Evolutionary conservation across 140 eudicot species (phyloP).

Genomic region (Ambrosia hybrid): DNA sequence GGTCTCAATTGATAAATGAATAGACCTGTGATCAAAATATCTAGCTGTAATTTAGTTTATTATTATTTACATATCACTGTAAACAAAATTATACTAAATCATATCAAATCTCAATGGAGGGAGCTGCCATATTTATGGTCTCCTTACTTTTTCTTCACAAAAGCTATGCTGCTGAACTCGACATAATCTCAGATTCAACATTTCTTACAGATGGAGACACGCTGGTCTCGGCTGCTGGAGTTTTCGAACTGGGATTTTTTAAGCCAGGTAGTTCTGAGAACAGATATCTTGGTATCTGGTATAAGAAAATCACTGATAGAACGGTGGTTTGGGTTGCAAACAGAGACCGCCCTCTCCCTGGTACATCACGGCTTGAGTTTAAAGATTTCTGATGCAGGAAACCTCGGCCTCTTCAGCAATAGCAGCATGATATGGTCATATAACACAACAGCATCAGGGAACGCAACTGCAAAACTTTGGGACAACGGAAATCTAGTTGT

Average conservation of each 20-base stretch:
- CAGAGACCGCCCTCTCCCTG: slow-evolving; percentile 23
- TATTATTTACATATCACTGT: too few relatives aligned
- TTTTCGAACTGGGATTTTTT: slow-evolving; percentile 41
- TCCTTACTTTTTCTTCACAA: neutral
- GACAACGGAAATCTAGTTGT: slow-evolving; percentile 36
- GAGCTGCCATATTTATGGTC: slow-evolving; percentile 10
- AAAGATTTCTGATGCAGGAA: slow-evolving; percentile 25
- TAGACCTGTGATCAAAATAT: too few relatives aligned
- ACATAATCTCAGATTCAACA: slow-evolving; percentile 20
- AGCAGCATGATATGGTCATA: slow-evolving; percentile 22
- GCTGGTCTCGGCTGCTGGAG: slow-evolving; percentile 26
- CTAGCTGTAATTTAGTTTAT: too few relatives aligned
- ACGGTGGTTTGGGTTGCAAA: slow-evolving; percentile 43
- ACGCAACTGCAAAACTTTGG: slow-evolving; percentile 25
- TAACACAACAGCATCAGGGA: slow-evolving; percentile 14
- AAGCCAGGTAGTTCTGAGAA: slow-evolving; percentile 11
- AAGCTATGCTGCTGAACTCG: slow-evolving; percentile 5
- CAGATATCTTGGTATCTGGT: slow-evolving; percentile 41
- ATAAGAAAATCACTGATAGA: slow-evolving; percentile 23
- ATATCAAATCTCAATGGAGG: slow-evolving; percentile 16
- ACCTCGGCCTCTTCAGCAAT: slow-evolving; percentile 18
- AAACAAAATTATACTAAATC: neutral
- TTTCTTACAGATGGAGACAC: slow-evolving; percentile 23
- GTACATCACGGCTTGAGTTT: slow-evolving; percentile 8
- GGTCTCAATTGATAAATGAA: neutral